Conservation (phyloP, 768 basidiomycete genomes). For the Hirschioporus abietinus region DNA sequence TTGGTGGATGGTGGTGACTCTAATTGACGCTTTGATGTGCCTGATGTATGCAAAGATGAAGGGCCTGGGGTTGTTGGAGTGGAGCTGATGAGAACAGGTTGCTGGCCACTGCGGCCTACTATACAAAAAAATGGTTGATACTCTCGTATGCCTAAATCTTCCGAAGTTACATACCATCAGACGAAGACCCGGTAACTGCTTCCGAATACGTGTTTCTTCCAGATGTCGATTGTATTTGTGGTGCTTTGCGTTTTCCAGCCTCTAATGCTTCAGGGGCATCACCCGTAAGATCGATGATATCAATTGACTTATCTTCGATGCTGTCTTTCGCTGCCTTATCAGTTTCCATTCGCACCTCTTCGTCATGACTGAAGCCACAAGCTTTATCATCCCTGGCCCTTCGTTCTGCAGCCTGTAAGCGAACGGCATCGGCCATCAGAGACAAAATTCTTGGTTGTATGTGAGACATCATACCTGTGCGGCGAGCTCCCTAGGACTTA, state of each 20-base stretch:
- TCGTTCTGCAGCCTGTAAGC: slow-evolving; percentile 76
- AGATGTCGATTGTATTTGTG: slow-evolving; percentile 8
- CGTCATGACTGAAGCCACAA: slow-evolving; percentile 54
- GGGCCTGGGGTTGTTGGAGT: slow-evolving; percentile 8
- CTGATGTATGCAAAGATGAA: slow-evolving; percentile 3
- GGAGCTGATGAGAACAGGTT: slow-evolving; percentile 8
- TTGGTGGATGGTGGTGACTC: not conserved
- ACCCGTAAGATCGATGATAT: slow-evolving; percentile 44
- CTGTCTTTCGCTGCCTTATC: slow-evolving; percentile 67
- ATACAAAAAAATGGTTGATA: slow-evolving; percentile 6
- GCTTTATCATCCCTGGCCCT: slow-evolving; percentile 66
- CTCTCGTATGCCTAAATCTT: slow-evolving; percentile 1
- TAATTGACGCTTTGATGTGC: slow-evolving; percentile 6
- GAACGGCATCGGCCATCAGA: slow-evolving; percentile 8
- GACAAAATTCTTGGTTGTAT: not conserved
- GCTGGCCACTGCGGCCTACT: slow-evolving; percentile 7
- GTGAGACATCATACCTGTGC: slow-evolving; percentile 26
- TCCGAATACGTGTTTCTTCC: slow-evolving; percentile 10
- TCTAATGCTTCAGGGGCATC: slow-evolving; percentile 30
- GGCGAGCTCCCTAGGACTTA: slow-evolving; percentile 67
- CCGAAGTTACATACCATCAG: slow-evolving; percentile 1
- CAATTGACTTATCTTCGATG: slow-evolving; percentile 52
- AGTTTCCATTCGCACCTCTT: slow-evolving; percentile 51
- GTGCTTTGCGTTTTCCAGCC: not conserved
- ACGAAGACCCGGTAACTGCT: not conserved